A percentile compares a stretch with the other conserved stretches of the same genome.
Evolutionary conservation across 257 asterid genomes (phyloP).

Genomic region (Solanum rostratum): DNA sequence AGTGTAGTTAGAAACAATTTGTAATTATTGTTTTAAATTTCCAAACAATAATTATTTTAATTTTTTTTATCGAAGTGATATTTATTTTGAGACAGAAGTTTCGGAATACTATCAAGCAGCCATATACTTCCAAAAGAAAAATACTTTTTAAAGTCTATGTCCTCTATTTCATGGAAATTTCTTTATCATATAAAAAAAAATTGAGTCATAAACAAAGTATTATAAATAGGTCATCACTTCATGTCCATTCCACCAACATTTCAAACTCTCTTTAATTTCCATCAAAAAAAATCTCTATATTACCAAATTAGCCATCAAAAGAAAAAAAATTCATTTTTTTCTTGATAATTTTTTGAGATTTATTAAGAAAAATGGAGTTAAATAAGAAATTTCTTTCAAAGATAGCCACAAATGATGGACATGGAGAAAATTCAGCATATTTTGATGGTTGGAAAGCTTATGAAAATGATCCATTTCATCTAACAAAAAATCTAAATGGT

Average conservation of each 20-base stretch:
- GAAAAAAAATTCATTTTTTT: neutral
- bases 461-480: constrained; percentile 9
- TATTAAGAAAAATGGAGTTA: neutral
- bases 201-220: neutral
- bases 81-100: neutral
- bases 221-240: neutral
- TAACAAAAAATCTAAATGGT: neutral
- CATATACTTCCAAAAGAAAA: neutral
- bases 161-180: neutral
- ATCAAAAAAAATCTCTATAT: neutral
- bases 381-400: neutral
- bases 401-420: neutral
- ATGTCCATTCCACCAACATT: neutral
- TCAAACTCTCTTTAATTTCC: neutral
- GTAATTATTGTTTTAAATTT: neutral
- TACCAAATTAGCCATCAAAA: neutral
- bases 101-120: neutral
- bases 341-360: neutral
- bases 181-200: neutral
- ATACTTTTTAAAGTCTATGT: neutral
- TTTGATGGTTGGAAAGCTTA: constrained; percentile 16
- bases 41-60: neutral
- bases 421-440: constrained; percentile 12
- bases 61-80: neutral
- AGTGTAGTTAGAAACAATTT: neutral